Percentiles rank a stretch among this genome's conserved stretches.
These are phyloP conservation scores for Magnusiomyces clavatus DNA, from an alignment of 1,139 yeast genomes.

Conservation along the genomic window DNA sequence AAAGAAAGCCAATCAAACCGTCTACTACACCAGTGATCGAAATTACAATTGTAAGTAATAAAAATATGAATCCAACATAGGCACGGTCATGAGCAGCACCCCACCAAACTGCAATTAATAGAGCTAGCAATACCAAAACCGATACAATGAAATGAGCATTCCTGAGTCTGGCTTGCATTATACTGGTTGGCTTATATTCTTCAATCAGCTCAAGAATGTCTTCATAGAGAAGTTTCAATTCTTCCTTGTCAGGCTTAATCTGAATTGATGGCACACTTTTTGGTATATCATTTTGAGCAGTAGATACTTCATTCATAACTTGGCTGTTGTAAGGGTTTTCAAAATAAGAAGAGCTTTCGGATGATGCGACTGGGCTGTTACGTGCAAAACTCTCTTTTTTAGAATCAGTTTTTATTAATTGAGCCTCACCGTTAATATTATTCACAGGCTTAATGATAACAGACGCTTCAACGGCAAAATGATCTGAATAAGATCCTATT, in stretches of 20 bases:
- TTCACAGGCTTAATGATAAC: slow-evolving; percentile 26
- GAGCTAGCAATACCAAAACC: slow-evolving; percentile 40
- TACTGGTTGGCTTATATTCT: slow-evolving; percentile 47
- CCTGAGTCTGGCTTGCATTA: slow-evolving; percentile 60
- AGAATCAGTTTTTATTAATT: background rate
- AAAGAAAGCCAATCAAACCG: slow-evolving; percentile 71
- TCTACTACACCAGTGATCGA: slow-evolving; percentile 62
- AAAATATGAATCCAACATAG: slow-evolving; percentile 53
- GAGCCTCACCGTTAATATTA: slow-evolving; percentile 13
- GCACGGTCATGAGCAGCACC: slow-evolving; percentile 40
- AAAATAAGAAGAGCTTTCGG: slow-evolving; percentile 4
- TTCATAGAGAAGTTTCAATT: slow-evolving; percentile 36
- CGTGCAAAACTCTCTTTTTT: too few relatives aligned
- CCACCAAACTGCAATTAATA: slow-evolving; percentile 54
- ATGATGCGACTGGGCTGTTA: background rate
- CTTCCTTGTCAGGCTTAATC: slow-evolving; percentile 3
- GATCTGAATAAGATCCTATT: slow-evolving; percentile 77
- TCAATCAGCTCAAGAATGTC: slow-evolving; percentile 52
- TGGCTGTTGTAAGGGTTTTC: slow-evolving; percentile 5
- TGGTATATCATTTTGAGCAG: background rate
- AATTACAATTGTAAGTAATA: slow-evolving; percentile 40
- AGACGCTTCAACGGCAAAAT: slow-evolving; percentile 76
- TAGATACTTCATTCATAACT: slow-evolving; percentile 4
- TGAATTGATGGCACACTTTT: background rate
- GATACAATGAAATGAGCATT: slow-evolving; percentile 56